Evolutionary conservation across 2,329 filamentous ascomycete genomes (phyloP), one percentile per base, ranked within the genome.

Genomic region (Zasmidium cellare): DNA sequence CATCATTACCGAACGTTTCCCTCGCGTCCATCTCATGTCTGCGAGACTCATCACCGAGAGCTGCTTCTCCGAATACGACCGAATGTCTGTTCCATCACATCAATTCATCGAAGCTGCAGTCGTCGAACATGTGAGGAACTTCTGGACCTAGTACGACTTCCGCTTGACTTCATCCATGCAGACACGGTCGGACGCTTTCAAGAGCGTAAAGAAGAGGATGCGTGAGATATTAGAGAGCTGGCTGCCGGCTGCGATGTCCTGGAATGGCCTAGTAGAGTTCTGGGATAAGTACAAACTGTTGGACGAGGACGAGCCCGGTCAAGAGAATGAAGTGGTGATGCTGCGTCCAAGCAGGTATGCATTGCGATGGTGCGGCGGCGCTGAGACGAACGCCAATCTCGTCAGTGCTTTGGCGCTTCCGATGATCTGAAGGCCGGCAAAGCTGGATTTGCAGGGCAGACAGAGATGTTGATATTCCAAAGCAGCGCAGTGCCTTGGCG

Each of bases 111-210:
- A 63, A 45, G 25, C 56, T 19, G 44, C 44, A 6, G 58, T 60
- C 9, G 56, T 63, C 25, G 53, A 60, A n/a, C 53, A 63, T 19
- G 23, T 57, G 19, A 23, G 46, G 2, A 46, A 60, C 24, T 59
- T 41, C 45, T 60, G 61, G 61, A 59, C 61, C 18, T 51, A 53
- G 11, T 59, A 57, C 38, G 50, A 51, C 9, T 57, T 55, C 19
- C 56, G 47, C 6, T n/a, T 60, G 47, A 28, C 5, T 5, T 28
- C 25, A 22, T 44, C 19, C 23, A 51, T 51, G 25, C 18, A 51
- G 14, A 47, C 19, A 20, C 53, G 31, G 6, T n/a, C 25, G 11
- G 53, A 59, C 28, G 51, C 45, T 14, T 35, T 46, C 6, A 45
- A 54, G 35, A 38, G 38, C 16, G 52, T 60, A 28, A 63, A 56